These are phyloP conservation scores for Nakazawaea wickerhamii DNA, from an alignment of 805 yeast species.

Conservation along the genomic window DNA sequence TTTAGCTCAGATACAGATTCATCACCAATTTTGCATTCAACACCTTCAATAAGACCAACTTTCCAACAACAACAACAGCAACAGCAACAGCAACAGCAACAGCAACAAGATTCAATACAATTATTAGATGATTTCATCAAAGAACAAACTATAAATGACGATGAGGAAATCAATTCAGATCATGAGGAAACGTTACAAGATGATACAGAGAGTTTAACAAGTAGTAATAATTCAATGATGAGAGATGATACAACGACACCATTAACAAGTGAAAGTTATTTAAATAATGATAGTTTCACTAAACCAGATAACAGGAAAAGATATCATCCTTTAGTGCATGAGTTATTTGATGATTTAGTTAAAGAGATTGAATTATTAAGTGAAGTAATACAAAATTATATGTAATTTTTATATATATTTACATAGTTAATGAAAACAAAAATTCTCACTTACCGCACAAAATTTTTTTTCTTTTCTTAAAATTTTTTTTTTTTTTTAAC, in stretches of 20 bases:
- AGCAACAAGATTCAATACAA: slow-evolving; percentile 5
- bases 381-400: background rate
- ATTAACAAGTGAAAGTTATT: slow-evolving; percentile 30
- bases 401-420: background rate
- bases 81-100: background rate
- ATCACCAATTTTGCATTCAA: slow-evolving; percentile 2
- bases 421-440: slow-evolving; percentile 1
- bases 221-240: slow-evolving; percentile 5
- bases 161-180: slow-evolving; percentile 7
- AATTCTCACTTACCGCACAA: background rate
- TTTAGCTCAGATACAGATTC: slow-evolving; percentile 22
- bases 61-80: background rate
- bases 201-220: slow-evolving; percentile 13
- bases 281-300: slow-evolving; percentile 29
- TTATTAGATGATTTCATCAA: slow-evolving; percentile 10
- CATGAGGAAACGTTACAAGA: slow-evolving; percentile 24
- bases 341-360: slow-evolving; percentile 25
- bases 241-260: slow-evolving; percentile 20
- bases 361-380: slow-evolving; percentile 19
- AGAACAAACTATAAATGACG: background rate
- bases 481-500: background rate
- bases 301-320: slow-evolving; percentile 3
- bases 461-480: slow-evolving; percentile 3
- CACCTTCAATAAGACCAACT: background rate
- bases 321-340: slow-evolving; percentile 11